Evolutionary conservation across 257 asterid species (phyloP).

Genomic region (Primulina eburnea): DNA sequence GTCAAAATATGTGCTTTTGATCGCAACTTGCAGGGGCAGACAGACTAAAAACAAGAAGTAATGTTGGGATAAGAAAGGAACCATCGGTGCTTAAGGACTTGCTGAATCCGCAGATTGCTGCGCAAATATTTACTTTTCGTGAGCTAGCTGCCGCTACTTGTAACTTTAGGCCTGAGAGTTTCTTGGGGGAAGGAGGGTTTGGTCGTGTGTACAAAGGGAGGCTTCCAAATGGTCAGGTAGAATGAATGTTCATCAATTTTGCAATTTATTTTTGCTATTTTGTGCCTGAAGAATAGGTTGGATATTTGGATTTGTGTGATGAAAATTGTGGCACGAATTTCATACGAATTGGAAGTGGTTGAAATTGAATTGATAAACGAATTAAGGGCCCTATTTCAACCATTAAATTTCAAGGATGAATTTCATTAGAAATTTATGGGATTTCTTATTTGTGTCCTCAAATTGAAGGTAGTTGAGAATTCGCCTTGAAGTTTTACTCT

Average conservation of each 20-base stretch:
- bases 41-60: constrained; percentile 65
- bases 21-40: constrained; percentile 60
- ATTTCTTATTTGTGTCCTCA: neutral
- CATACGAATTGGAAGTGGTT: neutral
- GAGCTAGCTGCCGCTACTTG: constrained; percentile 89
- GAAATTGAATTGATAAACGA: neutral
- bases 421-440: neutral
- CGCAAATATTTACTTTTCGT: constrained; percentile 92
- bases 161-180: constrained; percentile 81
- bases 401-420: neutral
- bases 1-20: constrained; percentile 2
- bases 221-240: constrained; percentile 81
- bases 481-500: neutral
- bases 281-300: neutral
- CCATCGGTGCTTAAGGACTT: constrained; percentile 48
- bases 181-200: constrained; percentile 96
- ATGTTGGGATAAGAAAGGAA: constrained; percentile 54
- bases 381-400: neutral
- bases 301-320: neutral
- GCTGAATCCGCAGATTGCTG: constrained; percentile 81
- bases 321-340: neutral
- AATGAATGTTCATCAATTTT: constrained; percentile 10
- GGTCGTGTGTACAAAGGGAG: constrained; percentile 88
- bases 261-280: neutral
- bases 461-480: neutral